Evolutionary conservation across 345 rosid species (phyloP).

Genomic region (Euphorbia lathyris): DNA sequence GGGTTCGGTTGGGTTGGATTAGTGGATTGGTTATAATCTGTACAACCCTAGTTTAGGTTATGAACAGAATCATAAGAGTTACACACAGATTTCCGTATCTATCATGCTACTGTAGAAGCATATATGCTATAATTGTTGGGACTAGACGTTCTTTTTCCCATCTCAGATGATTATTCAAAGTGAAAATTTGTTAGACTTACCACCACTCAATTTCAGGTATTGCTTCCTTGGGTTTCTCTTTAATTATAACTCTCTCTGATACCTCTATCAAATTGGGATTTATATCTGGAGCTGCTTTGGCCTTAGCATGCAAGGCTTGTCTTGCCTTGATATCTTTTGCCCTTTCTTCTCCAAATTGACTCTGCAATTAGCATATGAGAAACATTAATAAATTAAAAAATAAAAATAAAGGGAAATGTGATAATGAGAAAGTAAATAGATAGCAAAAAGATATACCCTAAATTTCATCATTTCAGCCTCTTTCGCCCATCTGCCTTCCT

Average conservation of each 20-base stretch:
- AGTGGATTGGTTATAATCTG: too few relatives aligned
- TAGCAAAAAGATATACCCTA: constrained; percentile 42
- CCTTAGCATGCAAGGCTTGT: constrained; percentile 90
- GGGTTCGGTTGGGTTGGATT: too few relatives aligned
- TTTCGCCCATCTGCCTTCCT: constrained; percentile 95
- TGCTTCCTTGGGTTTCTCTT: constrained; percentile 75
- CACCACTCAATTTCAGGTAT: constrained; percentile 97
- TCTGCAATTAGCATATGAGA: constrained; percentile 36
- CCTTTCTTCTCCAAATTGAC: constrained; percentile 94
- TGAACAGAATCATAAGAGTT: background rate
- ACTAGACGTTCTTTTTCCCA: background rate
- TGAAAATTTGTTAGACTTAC: constrained; percentile 41
- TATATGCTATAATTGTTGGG: background rate
- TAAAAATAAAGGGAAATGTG: constrained; percentile 10
- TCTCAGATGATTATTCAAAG: too few relatives aligned
- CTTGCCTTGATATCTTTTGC: constrained; percentile 86
- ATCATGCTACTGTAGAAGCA: background rate
- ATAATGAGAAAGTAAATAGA: background rate
- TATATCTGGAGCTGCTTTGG: constrained; percentile 70
- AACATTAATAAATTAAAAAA: too few relatives aligned
- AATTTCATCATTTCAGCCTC: constrained; percentile 83
- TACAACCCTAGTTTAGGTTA: background rate
- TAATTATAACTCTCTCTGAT: constrained; percentile 61
- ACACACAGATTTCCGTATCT: background rate
- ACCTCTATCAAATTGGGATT: constrained; percentile 97